Evolutionary conservation across 345 rosid species (phyloP).

Genomic region (Citrus glauca): DNA sequence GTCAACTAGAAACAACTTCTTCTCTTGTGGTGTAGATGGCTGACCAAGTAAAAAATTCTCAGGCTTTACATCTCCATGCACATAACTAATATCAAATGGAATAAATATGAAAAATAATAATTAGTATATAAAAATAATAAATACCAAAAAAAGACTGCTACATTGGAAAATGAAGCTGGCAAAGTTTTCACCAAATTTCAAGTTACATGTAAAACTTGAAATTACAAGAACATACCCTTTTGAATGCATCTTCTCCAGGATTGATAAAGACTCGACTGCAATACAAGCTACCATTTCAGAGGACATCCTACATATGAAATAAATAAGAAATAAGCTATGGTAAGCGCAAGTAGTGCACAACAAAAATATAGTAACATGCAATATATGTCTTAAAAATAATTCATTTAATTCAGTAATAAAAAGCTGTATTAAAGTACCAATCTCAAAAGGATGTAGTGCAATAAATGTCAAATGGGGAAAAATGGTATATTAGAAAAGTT

Average conservation of each 20-base stretch:
- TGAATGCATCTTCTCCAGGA: constrained; percentile 86
- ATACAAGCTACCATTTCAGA: constrained; percentile 98
- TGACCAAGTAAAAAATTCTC: constrained; percentile 95
- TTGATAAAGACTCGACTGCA: constrained; percentile 88
- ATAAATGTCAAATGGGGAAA: not conserved
- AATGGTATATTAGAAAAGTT: not conserved
- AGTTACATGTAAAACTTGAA: not conserved
- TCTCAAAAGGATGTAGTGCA: not conserved
- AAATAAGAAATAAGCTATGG: not conserved
- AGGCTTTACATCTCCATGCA: constrained; percentile 97
- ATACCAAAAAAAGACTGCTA: not conserved
- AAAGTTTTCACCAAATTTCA: not conserved
- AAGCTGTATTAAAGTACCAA: not conserved
- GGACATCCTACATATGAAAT: constrained; percentile 62
- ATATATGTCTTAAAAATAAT: not conserved
- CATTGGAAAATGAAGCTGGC: constrained; percentile 5
- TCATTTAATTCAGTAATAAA: not conserved
- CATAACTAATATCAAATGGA: constrained; percentile 56
- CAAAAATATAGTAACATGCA: not conserved
- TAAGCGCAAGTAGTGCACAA: not conserved
- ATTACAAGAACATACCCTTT: constrained; percentile 63
- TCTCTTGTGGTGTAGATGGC: constrained; percentile 81
- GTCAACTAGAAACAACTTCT: constrained; percentile 88
- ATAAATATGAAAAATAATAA: constrained; percentile 1
- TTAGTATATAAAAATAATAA: not conserved